Evolutionary conservation across 2,329 filamentous ascomycete genomes (phyloP).

Genomic region (Hypoxylon sp.): DNA sequence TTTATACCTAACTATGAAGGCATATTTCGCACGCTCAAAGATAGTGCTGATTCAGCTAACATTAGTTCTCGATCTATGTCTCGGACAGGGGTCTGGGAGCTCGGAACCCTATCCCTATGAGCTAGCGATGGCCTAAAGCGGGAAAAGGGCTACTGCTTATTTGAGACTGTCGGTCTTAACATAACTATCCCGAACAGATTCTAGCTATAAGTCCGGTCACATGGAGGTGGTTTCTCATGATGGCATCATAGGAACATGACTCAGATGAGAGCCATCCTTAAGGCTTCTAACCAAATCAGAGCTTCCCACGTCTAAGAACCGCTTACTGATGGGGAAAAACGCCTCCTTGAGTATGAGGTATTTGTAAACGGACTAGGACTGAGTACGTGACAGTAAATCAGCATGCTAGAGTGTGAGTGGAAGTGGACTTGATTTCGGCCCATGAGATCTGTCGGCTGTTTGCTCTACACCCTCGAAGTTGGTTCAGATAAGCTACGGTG

Average conservation of each 20-base stretch:
- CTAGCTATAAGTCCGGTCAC: constrained; percentile 3
- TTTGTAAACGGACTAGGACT: constrained; percentile 26
- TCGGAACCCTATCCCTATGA: constrained; percentile 24
- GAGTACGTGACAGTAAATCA: constrained; percentile 15
- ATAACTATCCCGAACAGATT: constrained; percentile 2
- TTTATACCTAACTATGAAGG: constrained; percentile 6
- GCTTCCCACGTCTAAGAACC: constrained; percentile 2
- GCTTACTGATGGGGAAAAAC: constrained; percentile 5
- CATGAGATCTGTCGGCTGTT: constrained; percentile 7
- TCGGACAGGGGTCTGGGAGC: constrained; percentile 16
- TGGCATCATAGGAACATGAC: constrained; percentile 35
- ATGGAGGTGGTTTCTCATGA: constrained; percentile 6
- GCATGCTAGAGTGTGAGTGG: constrained; percentile 10
- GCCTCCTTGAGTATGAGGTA: constrained; percentile 8
- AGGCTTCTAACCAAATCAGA: constrained; percentile 5
- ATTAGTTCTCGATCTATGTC: constrained; percentile 28
- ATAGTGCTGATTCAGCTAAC: constrained; percentile 41
- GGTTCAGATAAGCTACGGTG: constrained; percentile 18
- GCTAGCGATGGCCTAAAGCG: constrained; percentile 27
- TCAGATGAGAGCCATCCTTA: constrained; percentile 30
- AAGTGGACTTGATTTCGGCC: constrained; percentile 22
- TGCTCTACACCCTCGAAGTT: constrained; percentile 9
- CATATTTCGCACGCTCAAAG: constrained; percentile 11
- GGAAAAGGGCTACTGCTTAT: constrained; percentile 24
- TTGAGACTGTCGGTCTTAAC: constrained; percentile 24